Base-by-base conservation (phyloP, 2,329 filamentous ascomycete genomes). In the Fusarium avenaceum region DNA sequence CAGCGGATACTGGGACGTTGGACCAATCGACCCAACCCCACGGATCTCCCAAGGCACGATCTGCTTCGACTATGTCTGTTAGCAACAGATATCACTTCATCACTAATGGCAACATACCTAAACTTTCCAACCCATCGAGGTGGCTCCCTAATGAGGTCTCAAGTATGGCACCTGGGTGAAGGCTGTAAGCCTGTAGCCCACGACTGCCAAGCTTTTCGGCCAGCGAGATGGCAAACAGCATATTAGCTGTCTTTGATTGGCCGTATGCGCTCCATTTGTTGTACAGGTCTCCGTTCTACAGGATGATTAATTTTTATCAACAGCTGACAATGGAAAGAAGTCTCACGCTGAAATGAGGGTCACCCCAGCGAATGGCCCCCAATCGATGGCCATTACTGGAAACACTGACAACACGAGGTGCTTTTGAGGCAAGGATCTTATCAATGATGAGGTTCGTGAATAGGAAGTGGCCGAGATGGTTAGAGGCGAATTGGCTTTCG, bases 171-270 rank as follows among this genome's bases (percentile, higher is more conserved):
- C 69, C 69, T 0, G 68, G 69, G n/a, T 63, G 64, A 1, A 71
- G n/a, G 2, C 52, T 49, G 10, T 62, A 69, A 1, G 52, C 44
- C 15, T 57, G 44, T 0, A 69, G 55, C 3, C 63, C 65, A 10
- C 44, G 42, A 3, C 35, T 22, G 1, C 68, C 65, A 0, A 71
- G 54, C 4, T 65, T 71, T n/a, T 69, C 24, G 4, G 69, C 68
- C 4, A 71, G 30, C 4, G 65, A 61, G 10, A 71, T 17, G 7
- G 65, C 58, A 4, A 64, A 64, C 1, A 64, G 3, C 59, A 64
- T 64, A 2, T 64, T 64, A 15, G 59, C 61, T 4, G 61, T 64
- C n/a, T 64, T 64, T 8, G 59, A 51, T n/a, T 64, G 59, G 2
- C 61, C 61, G 5, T 64, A 64, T 4, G 51, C 61, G 8, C 30